These are phyloP conservation scores for Diplodia intermedia DNA, from an alignment of 2,329 filamentous ascomycete species.

Conservation along the genomic window DNA sequence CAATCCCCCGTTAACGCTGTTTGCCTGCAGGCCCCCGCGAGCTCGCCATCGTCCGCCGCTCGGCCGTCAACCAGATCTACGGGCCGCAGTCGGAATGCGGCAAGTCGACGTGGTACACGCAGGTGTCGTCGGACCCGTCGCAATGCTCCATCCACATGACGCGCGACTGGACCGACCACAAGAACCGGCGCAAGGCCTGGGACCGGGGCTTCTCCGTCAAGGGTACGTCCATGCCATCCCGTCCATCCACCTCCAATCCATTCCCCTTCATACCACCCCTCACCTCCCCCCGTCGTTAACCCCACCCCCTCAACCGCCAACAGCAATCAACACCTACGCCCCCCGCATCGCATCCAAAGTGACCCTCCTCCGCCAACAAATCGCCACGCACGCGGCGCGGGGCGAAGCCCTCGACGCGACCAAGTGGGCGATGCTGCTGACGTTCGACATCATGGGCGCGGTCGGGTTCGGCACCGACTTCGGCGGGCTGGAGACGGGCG, in stretches of 20 bases:
- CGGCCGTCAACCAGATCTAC: constrained; percentile 43
- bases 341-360: constrained; percentile 44
- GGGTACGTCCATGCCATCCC: background rate
- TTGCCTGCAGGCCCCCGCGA: constrained; percentile 41
- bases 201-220: constrained; percentile 45
- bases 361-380: constrained; percentile 38
- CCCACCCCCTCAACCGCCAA: too few species aligned
- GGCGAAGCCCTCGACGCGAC: constrained; percentile 39
- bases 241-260: too few species aligned
- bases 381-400: constrained; percentile 37
- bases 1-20: background rate
- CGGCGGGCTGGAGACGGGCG: constrained; percentile 43
- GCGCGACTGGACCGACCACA: constrained; percentile 43
- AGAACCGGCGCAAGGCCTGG: constrained; percentile 43
- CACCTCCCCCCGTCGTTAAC: too few species aligned
- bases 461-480: constrained; percentile 53
- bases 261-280: too few species aligned
- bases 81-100: constrained; percentile 42
- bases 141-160: constrained; percentile 41
- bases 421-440: constrained; percentile 50
- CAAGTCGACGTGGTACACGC: constrained; percentile 42
- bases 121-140: constrained; percentile 34
- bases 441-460: constrained; percentile 60
- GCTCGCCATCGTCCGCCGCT: constrained; percentile 41
- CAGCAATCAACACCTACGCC: constrained; percentile 47